Evolutionary conservation across 2,329 filamentous ascomycete species (phyloP), one percentile per base, ranked within the genome.

Genomic region (Plectosphaerella plurivora): DNA sequence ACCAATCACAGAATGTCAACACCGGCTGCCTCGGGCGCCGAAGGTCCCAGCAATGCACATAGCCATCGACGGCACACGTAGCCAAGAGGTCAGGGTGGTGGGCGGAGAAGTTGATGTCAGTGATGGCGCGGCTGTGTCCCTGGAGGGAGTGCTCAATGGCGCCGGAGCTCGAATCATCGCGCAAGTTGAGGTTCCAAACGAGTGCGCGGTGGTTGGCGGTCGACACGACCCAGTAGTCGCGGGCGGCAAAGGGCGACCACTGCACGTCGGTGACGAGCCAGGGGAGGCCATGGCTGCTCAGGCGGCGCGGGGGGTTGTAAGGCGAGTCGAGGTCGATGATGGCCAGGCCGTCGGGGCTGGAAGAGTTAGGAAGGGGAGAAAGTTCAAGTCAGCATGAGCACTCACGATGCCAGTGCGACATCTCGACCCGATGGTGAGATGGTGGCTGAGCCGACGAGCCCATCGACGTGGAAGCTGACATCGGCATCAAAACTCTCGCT

Each of bases 211-310:
- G 92, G 66, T 97, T 97, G 16, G 91, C 93, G 1, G 92, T 96
- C 54, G 91, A 96, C 36, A 91, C 89, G 16, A 97, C 88, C 92
- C 93, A 97, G 63, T 92, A 92, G 67, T 96, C 89, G 47, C 92
- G 83, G 18, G 82, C 84, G 12, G 92, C 89, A 67, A 97, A 96
- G 1, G 93, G 93, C 11, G 91, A 96, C 93, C 93, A 97, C 69
- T 97, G 93, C 28, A 96, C 92, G 68, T 97, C 93, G 11, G 93
- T 91, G 5, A 96, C 92, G 49, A 96, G 85, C 91, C 92, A 97
- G n/a, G 90, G 88, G 44, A 91, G 86, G 51, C 90, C 88, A 69
- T 96, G 90, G 56, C 88, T 88, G 60, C 79, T 81, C 47, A 97
- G 79, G 62, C 91, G 87, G 16, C 91, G 87, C 16, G 93, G 93